Conservation (phyloP, 177 flowering plant genomes). For the Vitis hybrid region DNA sequence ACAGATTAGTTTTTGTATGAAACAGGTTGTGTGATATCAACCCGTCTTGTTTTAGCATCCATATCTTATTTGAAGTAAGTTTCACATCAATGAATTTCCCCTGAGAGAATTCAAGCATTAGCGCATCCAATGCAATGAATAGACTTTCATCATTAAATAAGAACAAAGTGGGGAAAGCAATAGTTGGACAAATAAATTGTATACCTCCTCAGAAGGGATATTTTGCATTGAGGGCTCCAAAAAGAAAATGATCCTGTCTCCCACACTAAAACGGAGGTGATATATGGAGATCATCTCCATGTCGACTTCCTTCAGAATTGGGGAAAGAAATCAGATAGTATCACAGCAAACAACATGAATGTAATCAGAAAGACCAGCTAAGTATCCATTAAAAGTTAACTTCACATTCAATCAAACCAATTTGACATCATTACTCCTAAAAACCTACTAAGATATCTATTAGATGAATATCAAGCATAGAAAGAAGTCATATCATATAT, state of each 20-base stretch:
- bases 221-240: slow-evolving; percentile 37
- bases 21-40: slow-evolving; percentile 38
- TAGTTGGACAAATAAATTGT: neutral
- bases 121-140: slow-evolving; percentile 1
- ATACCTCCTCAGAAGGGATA: slow-evolving; percentile 60
- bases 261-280: slow-evolving; percentile 34
- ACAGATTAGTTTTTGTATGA: slow-evolving; percentile 33
- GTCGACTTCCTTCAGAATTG: slow-evolving; percentile 47
- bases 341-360: neutral
- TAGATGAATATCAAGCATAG: too few species aligned
- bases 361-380: neutral
- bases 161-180: neutral
- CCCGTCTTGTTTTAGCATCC: slow-evolving; percentile 77
- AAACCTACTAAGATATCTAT: too few species aligned
- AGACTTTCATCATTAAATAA: neutral
- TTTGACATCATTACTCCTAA: too few species aligned
- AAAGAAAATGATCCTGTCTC: slow-evolving; percentile 42
- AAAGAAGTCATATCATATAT: too few species aligned
- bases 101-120: slow-evolving; percentile 32
- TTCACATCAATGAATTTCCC: slow-evolving; percentile 64
- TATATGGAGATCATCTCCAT: slow-evolving; percentile 36
- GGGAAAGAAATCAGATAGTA: slow-evolving; percentile 14
- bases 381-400: neutral
- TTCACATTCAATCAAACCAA: neutral
- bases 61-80: slow-evolving; percentile 61